A percentile compares a stretch with the other conserved stretches of the same genome.
Evolutionary conservation across 306 rosid genomes (phyloP).

Genomic region (barrel medic (Medicago truncatula)): MtrunA17r5.0-ANR NC_053044.1:50386001-50386500

Average conservation of each 20-base stretch:
- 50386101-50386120: constrained; percentile 42
- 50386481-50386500: too few species aligned
- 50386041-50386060: constrained; percentile 28
- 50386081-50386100: constrained; percentile 42
- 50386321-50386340: too few species aligned
- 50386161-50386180: background rate
- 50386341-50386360: too few species aligned
- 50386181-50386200: constrained; percentile 4
- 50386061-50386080: constrained; percentile 35
- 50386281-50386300: background rate
- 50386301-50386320: too few species aligned
- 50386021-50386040: constrained; percentile 10
- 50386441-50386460: too few species aligned
- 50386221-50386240: background rate
- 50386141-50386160: constrained; percentile 26
- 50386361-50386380: too few species aligned
- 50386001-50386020: constrained; percentile 29
- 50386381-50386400: too few species aligned
- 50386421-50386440: too few species aligned
- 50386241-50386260: too few species aligned
- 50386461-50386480: too few species aligned
- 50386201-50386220: constrained; percentile 24
- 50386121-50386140: background rate
- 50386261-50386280: background rate
- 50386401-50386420: too few species aligned